Evolutionary conservation across 2,329 filamentous ascomycete species (phyloP), one percentile per base, ranked within the genome.

Genomic region (Trichoderma oligosporum): DNA sequence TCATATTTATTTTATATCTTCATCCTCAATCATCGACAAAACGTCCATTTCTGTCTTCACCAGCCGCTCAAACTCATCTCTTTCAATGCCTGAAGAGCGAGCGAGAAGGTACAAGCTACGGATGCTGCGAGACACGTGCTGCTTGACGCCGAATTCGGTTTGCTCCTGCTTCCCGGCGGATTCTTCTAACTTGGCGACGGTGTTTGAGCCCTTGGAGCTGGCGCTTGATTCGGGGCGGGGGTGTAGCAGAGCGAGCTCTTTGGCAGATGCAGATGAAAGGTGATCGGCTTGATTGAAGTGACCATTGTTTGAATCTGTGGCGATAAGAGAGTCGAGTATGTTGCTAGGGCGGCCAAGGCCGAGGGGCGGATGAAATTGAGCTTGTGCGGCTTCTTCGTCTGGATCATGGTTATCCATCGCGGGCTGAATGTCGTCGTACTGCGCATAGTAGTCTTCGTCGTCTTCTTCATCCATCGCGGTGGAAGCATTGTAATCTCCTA

Each of bases 391-490:
- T 57, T 78, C 85, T 72, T 91, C 88, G 64, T 91, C 87, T n/a
- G 88, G 88, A 63, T 92, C 88, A 68, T 92, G 85, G 56, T 83
- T 84, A 70, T 93, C 89, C 78, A 93, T 84, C 29, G 88, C 88
- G 2, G 89, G 88, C 68, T 93, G 89, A 7, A 93, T 88, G 61
- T 82, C 78, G 64, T 88, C 85, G 69, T 94, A 93, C 67, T 87
- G 84, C 16, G 86, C 83, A 70, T 84, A 93, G 70, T 93, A 93
- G 41, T 84, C 84, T 45, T 87, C 82, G 61, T 92, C 88, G 18
- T 77, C 76, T 7, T 60, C 57, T 12, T 59, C 51, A n/a, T 56
- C 42, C 38, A 47, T 27, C 2, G 41, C 53, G 4, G 58, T 25
- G 8, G 71, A 61, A 35, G 51, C 64, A 20, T 64, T 63, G 53